Evolutionary conservation across 495 filamentous ascomycete genomes (phyloP), one percentile per base, ranked within the genome.

Genomic region (Stereocaulon alpinum): DNA sequence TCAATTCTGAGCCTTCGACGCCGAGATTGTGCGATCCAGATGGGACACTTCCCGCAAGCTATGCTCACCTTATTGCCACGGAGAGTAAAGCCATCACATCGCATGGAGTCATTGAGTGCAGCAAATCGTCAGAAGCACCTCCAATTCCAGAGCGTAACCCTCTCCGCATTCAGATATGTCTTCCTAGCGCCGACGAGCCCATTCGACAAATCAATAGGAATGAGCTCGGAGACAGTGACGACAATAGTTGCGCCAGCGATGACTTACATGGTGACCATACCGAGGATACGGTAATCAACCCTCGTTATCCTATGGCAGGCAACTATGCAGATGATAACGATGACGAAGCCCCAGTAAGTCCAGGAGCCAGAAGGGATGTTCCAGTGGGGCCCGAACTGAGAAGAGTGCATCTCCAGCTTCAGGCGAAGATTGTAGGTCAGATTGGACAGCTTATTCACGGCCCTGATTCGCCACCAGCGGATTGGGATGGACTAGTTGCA

Each of bases 381-480:
- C 29, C 49, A 30, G 30, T 18, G 30, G 49, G 34, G 18, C 29
- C 30, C 11, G 49, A 52, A 17, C 30, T 52, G 49, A 52, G 14
- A 32, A 52, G 34, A 34, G 20, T 52, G 12, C 29, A 52, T 29
- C 49, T 52, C 29, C 49, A 11, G 6, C 49, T 52, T 15, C 49
- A 52, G n/a, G 49, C 49, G 6, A 52, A 34, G 30, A 52, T 52
- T 18, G n/a, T 52, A n/a, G 34, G 49, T 17, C 29, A 52, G n/a
- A 34, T 37, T 4, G 49, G 29, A 18, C 29, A 52, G 27, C 30
- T 52, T 34, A 15, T 52, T 9, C 49, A 52, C 20, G n/a, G 18
- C 15, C 49, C 49, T 37, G 49, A 37, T 12, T 37, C 34, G 34
- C 34, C 34, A 37, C 34, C 6, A 9, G 7, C 34, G 12, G 34